Evolutionary conservation across 2,329 filamentous ascomycete genomes (phyloP), one percentile per base, ranked within the genome.

Genomic region (Sphaerulina populicola): DNA sequence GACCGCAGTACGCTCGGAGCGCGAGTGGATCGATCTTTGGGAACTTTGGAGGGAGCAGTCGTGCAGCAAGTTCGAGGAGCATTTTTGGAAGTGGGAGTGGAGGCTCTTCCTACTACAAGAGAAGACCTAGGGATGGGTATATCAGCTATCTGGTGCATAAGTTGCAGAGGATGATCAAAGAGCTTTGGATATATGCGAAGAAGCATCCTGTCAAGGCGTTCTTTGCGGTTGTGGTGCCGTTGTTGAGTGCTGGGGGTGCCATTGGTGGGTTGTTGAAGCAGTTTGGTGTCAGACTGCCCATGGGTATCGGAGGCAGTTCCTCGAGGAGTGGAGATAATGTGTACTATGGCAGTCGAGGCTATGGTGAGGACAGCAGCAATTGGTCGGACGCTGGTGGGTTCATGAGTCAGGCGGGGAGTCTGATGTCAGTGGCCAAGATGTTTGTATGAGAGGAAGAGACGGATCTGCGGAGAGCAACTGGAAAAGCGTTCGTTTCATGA

Each of bases 161-260:
- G 63, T 79, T 96, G 54, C 85, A 84, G 65, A 82, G 85, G 39
- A 79, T 95, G 56, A 72, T 95, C 51, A 85, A 85, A 63, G 83
- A 94, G 66, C 81, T 96, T 7, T 76, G 85, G 67, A 80, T 83
- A 67, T 94, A 91, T 71, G 85, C 87, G 62, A 85, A 87, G 66
- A 78, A 81, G 35, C 85, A 96, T 71, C 91, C 90, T 0, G 72
- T 88, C 65, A 94, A 94, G 72, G 86, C 94, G 43, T 86, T 96
- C 73, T 86, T 96, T 73, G 74, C 79, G 89, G 56, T 95, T 56
- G 78, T 96, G 62, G 81, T 96, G 78, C 91, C 91, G 8, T 77
- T 97, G 52, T 74, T 96, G 62, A 89, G 85, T 1, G 67, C 66
- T 8, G 88, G 88, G 46, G 91, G 91, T 30, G 85, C 87, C 27